These are phyloP conservation scores for Paramecium tetraurelia DNA, from an alignment of 73 alveolate species.

Conservation along the genomic window DNA sequence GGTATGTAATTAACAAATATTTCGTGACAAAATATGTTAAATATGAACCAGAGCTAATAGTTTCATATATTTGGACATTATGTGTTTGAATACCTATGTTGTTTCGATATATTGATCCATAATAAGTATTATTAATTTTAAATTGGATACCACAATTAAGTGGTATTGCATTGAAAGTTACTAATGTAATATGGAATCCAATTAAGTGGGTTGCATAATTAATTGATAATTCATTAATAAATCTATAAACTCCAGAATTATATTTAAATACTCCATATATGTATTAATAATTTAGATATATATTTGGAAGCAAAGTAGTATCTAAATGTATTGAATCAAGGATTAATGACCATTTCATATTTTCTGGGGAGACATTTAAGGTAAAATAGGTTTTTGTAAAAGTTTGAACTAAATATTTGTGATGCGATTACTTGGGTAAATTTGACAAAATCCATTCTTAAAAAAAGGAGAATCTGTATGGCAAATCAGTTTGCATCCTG, in stretches of 20 bases:
- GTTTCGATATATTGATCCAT: not conserved
- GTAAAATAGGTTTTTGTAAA: not conserved
- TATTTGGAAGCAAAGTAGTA: not conserved
- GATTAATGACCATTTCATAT: not conserved
- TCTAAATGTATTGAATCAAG: not conserved
- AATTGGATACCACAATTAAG: not conserved
- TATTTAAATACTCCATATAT: not conserved
- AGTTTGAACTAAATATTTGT: not conserved
- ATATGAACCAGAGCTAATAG: not conserved
- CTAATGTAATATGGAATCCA: not conserved
- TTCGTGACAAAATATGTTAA: not conserved
- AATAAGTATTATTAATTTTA: not conserved
- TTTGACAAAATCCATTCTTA: not conserved
- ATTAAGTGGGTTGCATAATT: not conserved
- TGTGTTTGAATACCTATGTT: not conserved
- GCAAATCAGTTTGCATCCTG: not conserved
- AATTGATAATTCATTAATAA: not conserved
- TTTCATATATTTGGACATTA: not conserved
- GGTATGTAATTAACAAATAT: not conserved
- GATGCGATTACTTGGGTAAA: not conserved
- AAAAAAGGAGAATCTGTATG: not conserved
- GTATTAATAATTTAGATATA: not conserved
- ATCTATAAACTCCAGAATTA: not conserved
- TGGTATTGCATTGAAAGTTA: not conserved
- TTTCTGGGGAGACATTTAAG: not conserved